Evolutionary conservation across 768 basidiomycete genomes (phyloP).

Genomic region (Leccinum fibrillosum): DNA sequence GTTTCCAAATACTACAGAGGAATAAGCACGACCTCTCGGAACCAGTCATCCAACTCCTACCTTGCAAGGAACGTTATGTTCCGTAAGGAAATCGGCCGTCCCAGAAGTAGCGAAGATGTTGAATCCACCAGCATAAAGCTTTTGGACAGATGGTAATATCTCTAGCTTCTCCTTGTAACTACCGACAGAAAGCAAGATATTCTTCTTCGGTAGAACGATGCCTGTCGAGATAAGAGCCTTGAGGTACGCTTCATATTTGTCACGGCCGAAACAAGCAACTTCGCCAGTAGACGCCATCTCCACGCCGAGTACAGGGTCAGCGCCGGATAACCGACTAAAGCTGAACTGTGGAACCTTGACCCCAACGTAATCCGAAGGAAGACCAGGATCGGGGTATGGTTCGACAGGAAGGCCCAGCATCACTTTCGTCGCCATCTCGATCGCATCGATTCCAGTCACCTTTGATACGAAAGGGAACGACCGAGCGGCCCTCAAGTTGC

Average conservation of each 20-base stretch:
- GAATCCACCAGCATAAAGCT: conserved; percentile 88
- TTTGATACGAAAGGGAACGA: conserved; percentile 99
- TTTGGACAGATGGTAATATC: conserved; percentile 92
- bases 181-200: conserved; percentile 94
- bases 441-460: conserved; percentile 95
- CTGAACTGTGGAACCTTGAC: conserved; percentile 99
- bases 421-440: conserved; percentile 98
- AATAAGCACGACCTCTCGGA: conserved; percentile 1
- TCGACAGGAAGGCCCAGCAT: conserved; percentile 92
- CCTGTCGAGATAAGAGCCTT: conserved; percentile 97
- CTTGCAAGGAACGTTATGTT: conserved; percentile 96
- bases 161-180: conserved; percentile 98
- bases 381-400: conserved; percentile 82
- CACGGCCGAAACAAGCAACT: conserved; percentile 95
- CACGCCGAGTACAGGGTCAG: conserved; percentile 95
- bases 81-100: conserved; percentile 95
- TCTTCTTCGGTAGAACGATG: conserved; percentile 93
- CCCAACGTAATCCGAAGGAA: conserved; percentile 93
- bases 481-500: conserved; percentile 94
- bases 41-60: conserved; percentile 34
- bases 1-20: conserved; percentile 78
- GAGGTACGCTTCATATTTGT: conserved; percentile 98
- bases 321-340: conserved; percentile 93
- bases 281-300: conserved; percentile 99
- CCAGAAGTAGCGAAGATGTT: conserved; percentile 97